Base-by-base conservation (phyloP, 164 flowering plant species). In the Aristolochia fimbriata region DNA sequence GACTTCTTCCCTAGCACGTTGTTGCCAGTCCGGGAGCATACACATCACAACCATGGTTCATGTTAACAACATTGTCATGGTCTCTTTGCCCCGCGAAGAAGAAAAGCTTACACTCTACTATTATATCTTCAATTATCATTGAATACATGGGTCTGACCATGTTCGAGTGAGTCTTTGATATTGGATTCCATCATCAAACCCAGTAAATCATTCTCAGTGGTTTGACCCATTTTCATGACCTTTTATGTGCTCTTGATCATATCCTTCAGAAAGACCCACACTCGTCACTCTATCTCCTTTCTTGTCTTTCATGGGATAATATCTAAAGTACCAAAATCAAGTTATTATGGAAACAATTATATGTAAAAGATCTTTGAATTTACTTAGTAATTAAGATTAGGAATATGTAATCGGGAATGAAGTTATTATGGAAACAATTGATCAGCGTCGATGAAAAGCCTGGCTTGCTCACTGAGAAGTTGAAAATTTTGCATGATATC, bases 1-100 rank as follows among this genome's bases (percentile, higher is more conserved):
- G 52, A 80, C 80, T 51, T 84, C 87, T 41, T 76, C 70, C 37
- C 86, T 80, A 12, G 84, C 83, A n/a, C n/a, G 73, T 7, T 65
- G 69, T 63, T 78, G 83, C 86, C 83, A 81, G 31, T 59, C 59
- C 0, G 62, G 75, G 43, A 81, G 76, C 71, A 78, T 70, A 8
- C 72, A 49, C 48, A 84, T 60, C 21, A 75, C 27, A 12, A 80
- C 27, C 47, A 77, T 56, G 1, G 81, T 66, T 86, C 86, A 81
- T 25, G 77, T 69, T 14, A 81, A 48, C 77, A 49, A 64, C 21
- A 46, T 61, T n/a, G 84, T 52, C 13, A 83, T 80, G 25, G 83
- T 80, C 49, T 80, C 84, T 55, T n/a, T 76, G 76, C 15, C 80
- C 80, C 7, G 81, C 83, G 17, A 78, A 64, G 71, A 75, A 77